Conservation (phyloP, 106 monocot species). For the Dioscorea zingiberensis region DNA sequence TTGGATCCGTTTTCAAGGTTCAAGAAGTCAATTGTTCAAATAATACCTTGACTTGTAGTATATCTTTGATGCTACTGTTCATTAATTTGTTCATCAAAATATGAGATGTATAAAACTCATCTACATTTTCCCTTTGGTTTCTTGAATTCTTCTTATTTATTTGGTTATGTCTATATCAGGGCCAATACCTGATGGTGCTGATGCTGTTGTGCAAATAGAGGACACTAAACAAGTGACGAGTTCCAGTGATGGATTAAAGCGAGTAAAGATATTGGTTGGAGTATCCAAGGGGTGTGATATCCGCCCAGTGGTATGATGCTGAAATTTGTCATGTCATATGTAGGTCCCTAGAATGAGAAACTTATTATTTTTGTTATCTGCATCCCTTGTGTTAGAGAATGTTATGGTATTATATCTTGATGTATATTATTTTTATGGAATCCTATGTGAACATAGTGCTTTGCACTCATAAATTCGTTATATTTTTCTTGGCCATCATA, state of each 20-base stretch:
- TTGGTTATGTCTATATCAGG: slow-evolving; percentile 28
- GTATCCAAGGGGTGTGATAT: slow-evolving; percentile 67
- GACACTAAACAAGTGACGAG: slow-evolving; percentile 50
- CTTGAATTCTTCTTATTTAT: not conserved
- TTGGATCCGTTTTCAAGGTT: not conserved
- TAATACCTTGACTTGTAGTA: not conserved
- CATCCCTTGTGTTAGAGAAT: no score
- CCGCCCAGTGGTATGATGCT: slow-evolving; percentile 67
- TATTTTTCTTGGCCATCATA: no score
- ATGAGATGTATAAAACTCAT: no score
- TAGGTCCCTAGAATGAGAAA: no score
- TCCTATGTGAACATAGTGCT: no score
- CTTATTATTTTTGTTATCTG: no score
- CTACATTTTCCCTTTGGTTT: not conserved
- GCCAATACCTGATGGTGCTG: slow-evolving; percentile 91
- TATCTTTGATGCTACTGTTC: not conserved
- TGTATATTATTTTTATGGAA: no score
- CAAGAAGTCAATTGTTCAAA: not conserved
- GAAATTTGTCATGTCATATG: no score
- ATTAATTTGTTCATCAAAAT: not conserved
- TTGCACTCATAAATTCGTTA: no score
- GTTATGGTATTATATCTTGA: no score
- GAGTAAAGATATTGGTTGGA: slow-evolving; percentile 53
- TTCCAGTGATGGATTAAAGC: slow-evolving; percentile 32
- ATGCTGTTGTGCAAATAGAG: slow-evolving; percentile 96